phyloP scores from a whole-genome alignment of 192 early-diverging fungal species.

The Coemansia sp. region DNA sequence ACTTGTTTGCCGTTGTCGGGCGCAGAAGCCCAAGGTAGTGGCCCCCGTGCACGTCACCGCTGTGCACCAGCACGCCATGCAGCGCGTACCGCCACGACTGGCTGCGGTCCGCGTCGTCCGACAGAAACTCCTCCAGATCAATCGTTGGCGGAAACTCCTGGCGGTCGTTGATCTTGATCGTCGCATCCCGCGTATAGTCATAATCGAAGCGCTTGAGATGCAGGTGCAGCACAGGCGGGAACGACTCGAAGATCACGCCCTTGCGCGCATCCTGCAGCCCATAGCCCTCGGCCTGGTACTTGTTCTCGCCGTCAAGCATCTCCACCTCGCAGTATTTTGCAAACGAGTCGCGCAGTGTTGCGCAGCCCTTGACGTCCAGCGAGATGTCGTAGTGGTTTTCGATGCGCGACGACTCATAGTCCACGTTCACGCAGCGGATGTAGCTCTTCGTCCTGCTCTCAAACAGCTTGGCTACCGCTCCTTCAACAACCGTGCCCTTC shows the following conservation, averaged over 20 bases:
- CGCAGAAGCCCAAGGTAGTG: constrained; percentile 93
- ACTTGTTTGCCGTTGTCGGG: constrained; percentile 74
- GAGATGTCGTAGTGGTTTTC: constrained; percentile 98
- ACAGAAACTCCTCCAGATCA: constrained; percentile 82
- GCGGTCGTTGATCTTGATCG: constrained; percentile 98
- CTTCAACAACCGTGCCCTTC: constrained; percentile 94
- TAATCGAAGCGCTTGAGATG: constrained; percentile 99
- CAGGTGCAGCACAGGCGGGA: constrained; percentile 93
- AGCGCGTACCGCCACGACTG: constrained; percentile 76
- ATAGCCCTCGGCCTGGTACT: constrained; percentile 90
- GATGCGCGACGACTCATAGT: constrained; percentile 90
- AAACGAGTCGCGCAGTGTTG: constrained; percentile 85
- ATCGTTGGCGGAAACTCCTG: constrained; percentile 89
- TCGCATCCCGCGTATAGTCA: constrained; percentile 83
- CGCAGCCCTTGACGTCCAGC: constrained; percentile 94
- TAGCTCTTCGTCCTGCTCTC: constrained; percentile 97
- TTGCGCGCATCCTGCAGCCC: constrained; percentile 96
- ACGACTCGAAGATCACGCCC: constrained; percentile 89
- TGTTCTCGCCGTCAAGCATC: constrained; percentile 94
- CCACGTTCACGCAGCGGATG: constrained; percentile 92
- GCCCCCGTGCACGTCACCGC: constrained; percentile 87
- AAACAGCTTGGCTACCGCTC: constrained; percentile 90
- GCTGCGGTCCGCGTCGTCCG: constrained; percentile 61
- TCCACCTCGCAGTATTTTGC: constrained; percentile 87
- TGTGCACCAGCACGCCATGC: constrained; percentile 96